Percentiles rank a stretch among this genome's conserved stretches.
Evolutionary conservation across 352 stramenopile genomes (phyloP).

Genomic region (Globisporangium cystogenes): DNA sequence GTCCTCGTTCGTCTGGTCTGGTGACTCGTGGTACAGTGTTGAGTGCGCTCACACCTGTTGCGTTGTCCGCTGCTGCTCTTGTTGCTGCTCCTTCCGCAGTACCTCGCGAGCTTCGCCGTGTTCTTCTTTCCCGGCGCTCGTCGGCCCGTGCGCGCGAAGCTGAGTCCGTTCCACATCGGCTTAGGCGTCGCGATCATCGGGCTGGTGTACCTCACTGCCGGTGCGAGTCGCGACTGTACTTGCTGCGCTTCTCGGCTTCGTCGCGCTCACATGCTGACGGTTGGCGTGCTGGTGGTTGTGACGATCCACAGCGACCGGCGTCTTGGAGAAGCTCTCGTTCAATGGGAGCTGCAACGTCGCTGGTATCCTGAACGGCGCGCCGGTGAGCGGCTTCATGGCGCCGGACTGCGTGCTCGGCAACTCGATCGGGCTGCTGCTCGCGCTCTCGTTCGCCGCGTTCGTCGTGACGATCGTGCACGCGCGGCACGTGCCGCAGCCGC

Average conservation of each 20-base stretch:
- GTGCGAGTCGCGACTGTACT: slow-evolving; percentile 16
- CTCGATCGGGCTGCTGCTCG: slow-evolving; percentile 58
- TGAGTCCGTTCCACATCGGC: slow-evolving; percentile 65
- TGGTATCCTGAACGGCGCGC: slow-evolving; percentile 48
- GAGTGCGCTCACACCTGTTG: not conserved
- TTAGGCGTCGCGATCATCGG: slow-evolving; percentile 58
- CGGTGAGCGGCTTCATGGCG: slow-evolving; percentile 72
- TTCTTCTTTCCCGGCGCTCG: slow-evolving; percentile 78
- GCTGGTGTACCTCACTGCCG: slow-evolving; percentile 52
- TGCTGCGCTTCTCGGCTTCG: not conserved
- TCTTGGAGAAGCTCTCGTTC: slow-evolving; percentile 84
- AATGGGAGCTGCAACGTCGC: slow-evolving; percentile 81
- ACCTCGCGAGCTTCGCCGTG: slow-evolving; percentile 51
- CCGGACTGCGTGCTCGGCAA: slow-evolving; percentile 72
- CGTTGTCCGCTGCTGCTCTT: not conserved
- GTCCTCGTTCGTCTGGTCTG: not conserved
- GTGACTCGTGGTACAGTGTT: not conserved
- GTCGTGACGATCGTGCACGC: slow-evolving; percentile 46
- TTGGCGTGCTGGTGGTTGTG: not conserved
- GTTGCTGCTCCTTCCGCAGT: slow-evolving; percentile 25
- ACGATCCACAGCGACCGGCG: slow-evolving; percentile 28
- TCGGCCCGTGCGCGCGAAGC: slow-evolving; percentile 24
- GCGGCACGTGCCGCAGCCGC: slow-evolving; percentile 26
- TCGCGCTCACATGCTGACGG: not conserved
- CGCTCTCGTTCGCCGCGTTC: slow-evolving; percentile 32